Evolutionary conservation across 306 rosid genomes (phyloP), one percentile per base, ranked within the genome.

Genomic region (Carpinus viminea): DNA sequence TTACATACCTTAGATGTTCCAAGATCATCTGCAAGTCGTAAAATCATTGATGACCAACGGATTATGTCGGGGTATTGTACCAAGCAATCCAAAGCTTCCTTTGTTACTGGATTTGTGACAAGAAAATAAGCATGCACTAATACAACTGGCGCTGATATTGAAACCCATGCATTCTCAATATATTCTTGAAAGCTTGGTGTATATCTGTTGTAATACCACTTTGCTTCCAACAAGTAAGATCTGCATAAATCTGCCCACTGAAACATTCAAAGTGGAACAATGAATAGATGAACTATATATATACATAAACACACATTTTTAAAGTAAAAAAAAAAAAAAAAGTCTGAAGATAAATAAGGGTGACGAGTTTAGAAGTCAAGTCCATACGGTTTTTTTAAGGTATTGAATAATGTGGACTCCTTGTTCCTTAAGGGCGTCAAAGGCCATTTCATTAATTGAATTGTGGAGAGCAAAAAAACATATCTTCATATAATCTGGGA

Each of bases 121-220:
- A 38, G 15, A 69, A 64, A 62, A 28, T 80, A 84, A 57, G 81
- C 61, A 69, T 80, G 77, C 3, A 69, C 17, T 0, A 80, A 70
- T 4, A 68, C 1, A 56, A 74, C 0, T 0, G 87, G 76, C 21
- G 51, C 73, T 0, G 82, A 9, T 2, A 66, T 24, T 36, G 87
- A 76, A 10, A 79, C 12, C 88, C 81, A 82, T 8, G 79, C 79
- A 72, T 85, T 82, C 11, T 85, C 81, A 12, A 75, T n/a, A 16
- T 78, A 85, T 36, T 81, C 79, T 56, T 79, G 3, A 2, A 85
- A 36, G n/a, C 65, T 82, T 41, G 84, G 86, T 4, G 24, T 75
- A 2, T 81, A 72, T 26, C 69, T 73, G 12, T 4, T 74, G 18
- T 73, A 9, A 2, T 74, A 78, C 88, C 88, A 85, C 50, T 56